phyloP scores from a whole-genome alignment of 805 yeast genomes.

The Saccharomycopsis olivae region DNA sequence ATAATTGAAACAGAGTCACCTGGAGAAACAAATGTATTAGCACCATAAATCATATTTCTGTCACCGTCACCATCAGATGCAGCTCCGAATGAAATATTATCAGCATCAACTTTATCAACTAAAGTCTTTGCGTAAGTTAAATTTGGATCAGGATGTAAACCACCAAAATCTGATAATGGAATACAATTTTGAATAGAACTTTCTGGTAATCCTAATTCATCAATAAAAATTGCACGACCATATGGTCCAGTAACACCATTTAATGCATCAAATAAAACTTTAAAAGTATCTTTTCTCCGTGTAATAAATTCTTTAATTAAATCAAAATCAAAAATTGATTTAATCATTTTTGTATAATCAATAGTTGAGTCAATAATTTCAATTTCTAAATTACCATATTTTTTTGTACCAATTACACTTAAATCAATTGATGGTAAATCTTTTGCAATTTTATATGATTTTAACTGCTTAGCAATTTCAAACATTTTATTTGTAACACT shows the following conservation, averaged over 20 bases:
- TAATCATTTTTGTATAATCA: conserved; percentile 71
- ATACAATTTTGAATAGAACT: conserved; percentile 64
- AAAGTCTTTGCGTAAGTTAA: conserved; percentile 85
- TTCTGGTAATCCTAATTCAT: conserved; percentile 70
- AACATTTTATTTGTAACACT: conserved; percentile 80
- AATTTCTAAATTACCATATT: conserved; percentile 52
- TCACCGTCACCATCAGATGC: conserved; percentile 99
- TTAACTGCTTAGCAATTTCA: conserved; percentile 51
- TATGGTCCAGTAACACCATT: conserved; percentile 98
- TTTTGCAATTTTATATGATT: conserved; percentile 46
- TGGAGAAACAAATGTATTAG: conserved; percentile 89
- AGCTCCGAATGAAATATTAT: conserved; percentile 85
- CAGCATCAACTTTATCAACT: conserved; percentile 76
- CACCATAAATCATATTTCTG: conserved; percentile 97
- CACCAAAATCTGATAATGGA: conserved; percentile 91
- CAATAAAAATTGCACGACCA: conserved; percentile 72
- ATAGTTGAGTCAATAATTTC: conserved; percentile 76
- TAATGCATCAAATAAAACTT: conserved; percentile 76
- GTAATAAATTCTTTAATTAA: conserved; percentile 63
- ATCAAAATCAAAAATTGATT: conserved; percentile 78
- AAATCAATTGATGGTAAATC: conserved; percentile 61
- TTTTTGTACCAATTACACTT: conserved; percentile 38
- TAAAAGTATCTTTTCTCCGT: conserved; percentile 46
- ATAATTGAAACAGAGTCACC: conserved; percentile 98
- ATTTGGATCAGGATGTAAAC: conserved; percentile 96